Conservation (phyloP, 108 stramenopile genomes). For the Chaetoceros muelleri region DNA sequence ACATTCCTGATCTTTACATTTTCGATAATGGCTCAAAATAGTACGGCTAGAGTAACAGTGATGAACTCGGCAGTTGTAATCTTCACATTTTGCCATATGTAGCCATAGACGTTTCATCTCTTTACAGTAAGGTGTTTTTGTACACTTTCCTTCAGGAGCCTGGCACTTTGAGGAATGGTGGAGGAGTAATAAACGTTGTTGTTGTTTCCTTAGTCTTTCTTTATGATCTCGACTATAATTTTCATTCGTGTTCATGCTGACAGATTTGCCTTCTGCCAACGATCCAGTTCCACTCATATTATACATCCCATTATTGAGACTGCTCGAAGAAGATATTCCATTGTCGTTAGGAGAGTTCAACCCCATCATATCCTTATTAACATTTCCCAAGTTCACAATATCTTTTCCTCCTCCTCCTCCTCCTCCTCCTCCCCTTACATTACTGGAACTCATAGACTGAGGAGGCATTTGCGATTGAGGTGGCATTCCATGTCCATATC, state of each 20-base stretch:
- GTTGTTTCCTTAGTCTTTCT: slow-evolving; percentile 89
- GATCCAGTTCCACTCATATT: not conserved
- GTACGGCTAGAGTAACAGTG: slow-evolving; percentile 96
- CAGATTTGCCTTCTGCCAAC: not conserved
- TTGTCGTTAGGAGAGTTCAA: no score
- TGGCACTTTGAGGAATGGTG: slow-evolving; percentile 97
- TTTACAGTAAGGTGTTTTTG: slow-evolving; percentile 88
- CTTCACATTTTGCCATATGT: slow-evolving; percentile 97
- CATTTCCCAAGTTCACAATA: not conserved
- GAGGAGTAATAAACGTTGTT: slow-evolving; percentile 90
- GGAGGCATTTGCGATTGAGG: no score
- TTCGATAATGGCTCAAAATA: slow-evolving; percentile 95
- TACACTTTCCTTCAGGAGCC: slow-evolving; percentile 77
- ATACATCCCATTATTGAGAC: not conserved
- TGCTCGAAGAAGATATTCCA: no score
- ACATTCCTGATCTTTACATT: slow-evolving; percentile 89
- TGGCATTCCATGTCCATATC: no score
- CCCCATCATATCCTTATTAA: not conserved
- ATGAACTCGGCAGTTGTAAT: slow-evolving; percentile 87
- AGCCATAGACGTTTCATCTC: slow-evolving; percentile 98
- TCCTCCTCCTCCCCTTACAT: no score
- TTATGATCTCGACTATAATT: slow-evolving; percentile 82
- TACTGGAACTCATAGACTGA: no score
- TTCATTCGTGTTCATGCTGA: slow-evolving; percentile 17
- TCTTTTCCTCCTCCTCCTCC: not conserved